Percentiles rank a stretch among this genome's conserved stretches.
Conservation (phyloP, 176 grass and related monocot genomes). For the Musa beccarii region DNA sequence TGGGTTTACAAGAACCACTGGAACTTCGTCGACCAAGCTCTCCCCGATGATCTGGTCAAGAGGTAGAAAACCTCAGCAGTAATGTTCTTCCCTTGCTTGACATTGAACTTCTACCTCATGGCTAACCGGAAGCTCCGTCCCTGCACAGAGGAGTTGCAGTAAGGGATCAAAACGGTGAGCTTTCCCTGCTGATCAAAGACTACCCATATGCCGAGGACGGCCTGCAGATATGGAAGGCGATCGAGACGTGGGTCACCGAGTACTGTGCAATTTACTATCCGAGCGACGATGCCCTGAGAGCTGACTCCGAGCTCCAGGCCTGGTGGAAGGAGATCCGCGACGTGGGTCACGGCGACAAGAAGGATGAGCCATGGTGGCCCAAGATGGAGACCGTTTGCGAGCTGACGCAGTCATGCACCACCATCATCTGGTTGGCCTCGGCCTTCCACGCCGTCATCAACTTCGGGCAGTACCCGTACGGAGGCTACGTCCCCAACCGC, state of each 20-base stretch:
- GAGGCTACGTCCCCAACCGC: slow-evolving; percentile 9
- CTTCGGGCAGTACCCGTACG: slow-evolving; percentile 26
- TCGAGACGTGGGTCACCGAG: no score
- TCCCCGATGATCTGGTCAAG: not conserved
- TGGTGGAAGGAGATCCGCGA: slow-evolving; percentile 6
- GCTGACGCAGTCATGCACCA: slow-evolving; percentile 2
- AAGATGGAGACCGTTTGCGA: not conserved
- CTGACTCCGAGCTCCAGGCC: no score
- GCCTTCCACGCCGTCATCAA: slow-evolving; percentile 20
- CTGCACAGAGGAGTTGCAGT: not conserved
- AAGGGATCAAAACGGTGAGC: not conserved
- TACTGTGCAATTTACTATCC: no score
- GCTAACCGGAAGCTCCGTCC: not conserved
- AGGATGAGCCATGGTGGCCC: slow-evolving; percentile 11
- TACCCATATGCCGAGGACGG: no score
- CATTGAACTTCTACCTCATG: no score
- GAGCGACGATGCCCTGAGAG: no score
- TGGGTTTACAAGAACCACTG: not conserved
- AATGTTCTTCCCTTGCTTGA: no score
- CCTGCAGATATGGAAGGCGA: no score
- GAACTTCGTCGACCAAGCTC: not conserved
- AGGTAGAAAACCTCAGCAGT: not conserved
- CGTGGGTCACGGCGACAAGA: slow-evolving; percentile 12
- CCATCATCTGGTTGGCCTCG: slow-evolving; percentile 23
- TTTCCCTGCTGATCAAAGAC: no score